Conservation (phyloP, 371 early-diverging fungal species). For the Apophysomyces trapeziformis region DNA sequence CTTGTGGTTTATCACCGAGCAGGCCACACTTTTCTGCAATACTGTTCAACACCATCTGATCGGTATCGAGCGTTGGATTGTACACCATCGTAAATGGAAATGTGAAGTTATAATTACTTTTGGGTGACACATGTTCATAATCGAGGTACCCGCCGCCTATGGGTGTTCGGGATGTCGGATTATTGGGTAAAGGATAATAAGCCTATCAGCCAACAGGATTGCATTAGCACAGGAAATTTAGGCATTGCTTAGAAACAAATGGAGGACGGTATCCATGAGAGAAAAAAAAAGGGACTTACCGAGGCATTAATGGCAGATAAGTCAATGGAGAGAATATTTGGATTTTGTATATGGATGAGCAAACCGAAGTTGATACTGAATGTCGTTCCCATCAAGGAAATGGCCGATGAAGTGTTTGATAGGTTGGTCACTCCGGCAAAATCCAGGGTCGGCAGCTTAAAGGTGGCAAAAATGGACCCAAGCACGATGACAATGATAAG, state of each 20-base stretch:
- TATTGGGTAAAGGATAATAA: constrained; percentile 37
- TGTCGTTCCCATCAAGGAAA: constrained; percentile 18
- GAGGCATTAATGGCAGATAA: constrained; percentile 45
- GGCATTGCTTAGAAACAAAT: neutral
- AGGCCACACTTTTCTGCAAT: constrained; percentile 44
- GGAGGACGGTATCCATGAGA: neutral
- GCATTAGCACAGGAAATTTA: neutral
- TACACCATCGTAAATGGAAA: constrained; percentile 47
- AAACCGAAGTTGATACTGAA: constrained; percentile 27
- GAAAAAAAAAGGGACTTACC: constrained; percentile 25
- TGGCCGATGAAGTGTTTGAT: constrained; percentile 12
- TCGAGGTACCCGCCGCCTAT: constrained; percentile 46
- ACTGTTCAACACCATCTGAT: constrained; percentile 34
- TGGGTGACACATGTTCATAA: constrained; percentile 31
- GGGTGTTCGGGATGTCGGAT: constrained; percentile 21
- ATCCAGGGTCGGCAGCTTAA: constrained; percentile 30
- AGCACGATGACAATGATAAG: constrained; percentile 31
- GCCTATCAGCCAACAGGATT: constrained; percentile 30
- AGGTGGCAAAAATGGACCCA: constrained; percentile 27
- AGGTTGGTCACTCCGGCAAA: constrained; percentile 20
- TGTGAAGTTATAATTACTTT: constrained; percentile 32
- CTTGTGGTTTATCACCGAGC: constrained; percentile 14
- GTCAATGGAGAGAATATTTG: constrained; percentile 48
- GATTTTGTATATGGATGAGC: constrained; percentile 40
- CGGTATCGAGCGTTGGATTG: constrained; percentile 23